A percentile compares a stretch with the other conserved stretches of the same genome.
Conservation (phyloP, 352 stramenopile genomes). For the Pythium myriotylum region DNA sequence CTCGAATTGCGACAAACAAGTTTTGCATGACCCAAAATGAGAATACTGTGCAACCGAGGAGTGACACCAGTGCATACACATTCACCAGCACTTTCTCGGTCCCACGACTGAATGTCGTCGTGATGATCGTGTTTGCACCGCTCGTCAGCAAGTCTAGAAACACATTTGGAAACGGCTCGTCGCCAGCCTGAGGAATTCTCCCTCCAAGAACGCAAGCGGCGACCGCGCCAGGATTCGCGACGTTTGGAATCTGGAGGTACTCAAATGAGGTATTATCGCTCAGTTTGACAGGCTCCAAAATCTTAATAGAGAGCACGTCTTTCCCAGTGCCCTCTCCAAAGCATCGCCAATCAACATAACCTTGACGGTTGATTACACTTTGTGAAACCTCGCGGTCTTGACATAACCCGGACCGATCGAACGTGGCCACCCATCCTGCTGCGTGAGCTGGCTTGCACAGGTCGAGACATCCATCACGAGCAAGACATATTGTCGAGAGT, state of each 20-base stretch:
- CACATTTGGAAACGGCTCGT: slow-evolving; percentile 20
- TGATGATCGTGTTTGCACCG: slow-evolving; percentile 26
- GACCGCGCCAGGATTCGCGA: slow-evolving; percentile 11
- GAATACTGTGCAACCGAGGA: slow-evolving; percentile 22
- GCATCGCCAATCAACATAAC: slow-evolving; percentile 10
- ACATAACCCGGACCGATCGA: slow-evolving; percentile 17
- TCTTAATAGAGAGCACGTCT: slow-evolving; percentile 6
- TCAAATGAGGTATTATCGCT: slow-evolving; percentile 17
- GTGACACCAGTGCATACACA: slow-evolving; percentile 23
- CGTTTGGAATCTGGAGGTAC: not conserved
- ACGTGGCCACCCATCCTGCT: slow-evolving; percentile 5
- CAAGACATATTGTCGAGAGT: slow-evolving; percentile 11
- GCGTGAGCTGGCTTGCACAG: not conserved
- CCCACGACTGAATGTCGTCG: slow-evolving; percentile 20
- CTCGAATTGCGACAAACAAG: not conserved
- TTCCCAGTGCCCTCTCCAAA: slow-evolving; percentile 13
- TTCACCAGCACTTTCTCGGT: slow-evolving; percentile 25
- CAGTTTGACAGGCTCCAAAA: slow-evolving; percentile 1
- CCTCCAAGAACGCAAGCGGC: slow-evolving; percentile 25
- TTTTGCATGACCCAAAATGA: slow-evolving; percentile 16
- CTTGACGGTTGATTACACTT: slow-evolving; percentile 16
- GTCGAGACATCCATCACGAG: slow-evolving; percentile 15
- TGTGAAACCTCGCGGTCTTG: slow-evolving; percentile 2
- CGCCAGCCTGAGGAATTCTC: slow-evolving; percentile 10
- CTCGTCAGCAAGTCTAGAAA: slow-evolving; percentile 16